Evolutionary conservation across 768 basidiomycete genomes (phyloP).

Genomic region (Leucosporidium creatinivorum): DNA sequence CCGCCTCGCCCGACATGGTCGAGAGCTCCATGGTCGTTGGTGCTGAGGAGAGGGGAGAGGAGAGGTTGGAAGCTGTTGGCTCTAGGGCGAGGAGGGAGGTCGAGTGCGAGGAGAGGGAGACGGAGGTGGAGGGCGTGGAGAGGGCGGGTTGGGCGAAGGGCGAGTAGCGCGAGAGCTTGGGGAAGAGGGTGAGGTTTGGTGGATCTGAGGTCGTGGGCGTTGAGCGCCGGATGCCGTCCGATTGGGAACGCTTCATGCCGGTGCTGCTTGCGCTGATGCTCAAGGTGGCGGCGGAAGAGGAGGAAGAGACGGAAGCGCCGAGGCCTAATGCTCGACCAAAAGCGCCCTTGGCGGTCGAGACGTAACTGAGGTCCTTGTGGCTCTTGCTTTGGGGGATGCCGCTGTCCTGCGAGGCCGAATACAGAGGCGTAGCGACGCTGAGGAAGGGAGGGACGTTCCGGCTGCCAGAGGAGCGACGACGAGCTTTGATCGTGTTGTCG

Average conservation of each 20-base stretch:
- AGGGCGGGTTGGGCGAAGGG: constrained; percentile 18
- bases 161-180: constrained; percentile 17
- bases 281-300: neutral
- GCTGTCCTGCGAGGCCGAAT: constrained; percentile 2
- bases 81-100: neutral
- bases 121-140: constrained; percentile 11
- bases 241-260: constrained; percentile 9
- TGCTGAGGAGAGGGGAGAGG: neutral
- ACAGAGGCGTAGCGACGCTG: constrained; percentile 7
- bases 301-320: neutral
- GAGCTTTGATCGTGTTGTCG: neutral
- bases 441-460: neutral
- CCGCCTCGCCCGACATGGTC: constrained; percentile 18
- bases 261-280: neutral
- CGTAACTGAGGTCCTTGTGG: neutral
- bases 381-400: neutral
- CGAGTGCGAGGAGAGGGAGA: constrained; percentile 13
- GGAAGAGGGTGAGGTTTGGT: constrained; percentile 9
- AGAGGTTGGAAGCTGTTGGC: neutral
- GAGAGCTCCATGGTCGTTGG: constrained; percentile 23
- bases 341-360: constrained; percentile 18
- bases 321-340: constrained; percentile 32
- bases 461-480: neutral
- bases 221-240: constrained; percentile 6
- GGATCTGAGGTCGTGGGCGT: neutral